These are phyloP conservation scores for Sarocladium kiliense DNA, from an alignment of 2,329 filamentous ascomycete species.

Conservation along the genomic window DNA sequence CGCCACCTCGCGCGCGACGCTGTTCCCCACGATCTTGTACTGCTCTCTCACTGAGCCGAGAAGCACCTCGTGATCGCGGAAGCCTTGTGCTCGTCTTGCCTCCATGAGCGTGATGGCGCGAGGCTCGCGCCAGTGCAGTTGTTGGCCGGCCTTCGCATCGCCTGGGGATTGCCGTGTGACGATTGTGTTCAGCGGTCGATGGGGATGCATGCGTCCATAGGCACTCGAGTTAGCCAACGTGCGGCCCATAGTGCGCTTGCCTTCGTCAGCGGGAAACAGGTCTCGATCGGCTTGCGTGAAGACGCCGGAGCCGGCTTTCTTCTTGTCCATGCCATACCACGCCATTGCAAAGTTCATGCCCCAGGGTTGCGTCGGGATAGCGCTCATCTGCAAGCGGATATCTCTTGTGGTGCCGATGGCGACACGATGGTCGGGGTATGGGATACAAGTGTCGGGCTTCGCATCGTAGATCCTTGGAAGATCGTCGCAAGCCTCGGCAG, in stretches of 20 bases:
- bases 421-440: slow-evolving; percentile 63
- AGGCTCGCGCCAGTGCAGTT: slow-evolving; percentile 62
- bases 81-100: slow-evolving; percentile 62
- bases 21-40: slow-evolving; percentile 69
- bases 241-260: slow-evolving; percentile 32
- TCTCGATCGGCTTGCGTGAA: slow-evolving; percentile 33
- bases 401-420: slow-evolving; percentile 31
- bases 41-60: slow-evolving; percentile 52
- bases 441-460: slow-evolving; percentile 55
- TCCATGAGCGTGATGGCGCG: slow-evolving; percentile 62
- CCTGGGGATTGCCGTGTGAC: slow-evolving; percentile 45
- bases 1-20: slow-evolving; percentile 64
- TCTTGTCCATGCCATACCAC: slow-evolving; percentile 29
- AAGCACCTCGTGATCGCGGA: slow-evolving; percentile 65
- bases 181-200: slow-evolving; percentile 56
- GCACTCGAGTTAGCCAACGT: slow-evolving; percentile 33
- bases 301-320: slow-evolving; percentile 20
- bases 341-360: slow-evolving; percentile 47
- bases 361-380: slow-evolving; percentile 55
- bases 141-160: slow-evolving; percentile 50
- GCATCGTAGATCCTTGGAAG: slow-evolving; percentile 60
- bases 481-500: slow-evolving; percentile 49
- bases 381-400: slow-evolving; percentile 41
- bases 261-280: slow-evolving; percentile 31
- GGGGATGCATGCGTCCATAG: slow-evolving; percentile 49